A percentile compares a stretch with the other conserved stretches of the same genome.
These are phyloP conservation scores for Ustilago curta DNA, from an alignment of 1,284 basidiomycete species.

Conservation along the genomic window DNA sequence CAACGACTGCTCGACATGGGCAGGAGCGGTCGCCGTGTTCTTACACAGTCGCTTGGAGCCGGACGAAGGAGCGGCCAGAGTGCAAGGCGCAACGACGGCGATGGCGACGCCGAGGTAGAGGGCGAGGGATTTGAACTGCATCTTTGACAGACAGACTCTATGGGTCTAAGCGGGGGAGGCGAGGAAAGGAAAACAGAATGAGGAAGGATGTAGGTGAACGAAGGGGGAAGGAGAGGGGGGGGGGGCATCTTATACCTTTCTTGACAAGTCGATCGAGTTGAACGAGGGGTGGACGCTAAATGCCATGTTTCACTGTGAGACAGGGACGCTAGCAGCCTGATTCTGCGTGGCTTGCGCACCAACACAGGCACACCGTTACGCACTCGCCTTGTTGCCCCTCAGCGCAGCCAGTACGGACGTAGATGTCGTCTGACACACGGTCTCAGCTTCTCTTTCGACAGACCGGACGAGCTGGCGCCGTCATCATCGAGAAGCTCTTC, in stretches of 20 bases:
- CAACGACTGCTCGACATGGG: constrained; percentile 24
- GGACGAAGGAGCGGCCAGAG: constrained; percentile 15
- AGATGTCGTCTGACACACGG: constrained; percentile 5
- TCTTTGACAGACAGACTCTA: constrained; percentile 10
- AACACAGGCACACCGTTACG: too few relatives aligned
- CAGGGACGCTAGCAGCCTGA: neutral
- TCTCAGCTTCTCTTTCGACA: neutral
- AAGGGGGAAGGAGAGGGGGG: neutral
- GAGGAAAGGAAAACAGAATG: neutral
- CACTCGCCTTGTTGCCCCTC: neutral
- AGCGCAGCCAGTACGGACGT: neutral
- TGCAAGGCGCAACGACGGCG: constrained; percentile 20
- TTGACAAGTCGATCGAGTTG: neutral
- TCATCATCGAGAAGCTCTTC: neutral
- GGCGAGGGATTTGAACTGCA: constrained; percentile 39
- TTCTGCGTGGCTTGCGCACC: too few relatives aligned
- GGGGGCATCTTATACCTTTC: neutral
- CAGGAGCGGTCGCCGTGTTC: constrained; percentile 21
- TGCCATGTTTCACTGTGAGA: neutral
- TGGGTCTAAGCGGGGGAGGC: neutral
- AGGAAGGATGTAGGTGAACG: neutral
- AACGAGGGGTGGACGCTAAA: neutral
- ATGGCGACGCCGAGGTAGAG: constrained; percentile 23
- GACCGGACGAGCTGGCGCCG: constrained; percentile 1
- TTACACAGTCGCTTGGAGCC: constrained; percentile 18